Percentiles rank a stretch among this genome's conserved stretches.
These are phyloP conservation scores for Sonneratia alba DNA, from an alignment of 345 rosid species.

Conservation along the genomic window DNA sequence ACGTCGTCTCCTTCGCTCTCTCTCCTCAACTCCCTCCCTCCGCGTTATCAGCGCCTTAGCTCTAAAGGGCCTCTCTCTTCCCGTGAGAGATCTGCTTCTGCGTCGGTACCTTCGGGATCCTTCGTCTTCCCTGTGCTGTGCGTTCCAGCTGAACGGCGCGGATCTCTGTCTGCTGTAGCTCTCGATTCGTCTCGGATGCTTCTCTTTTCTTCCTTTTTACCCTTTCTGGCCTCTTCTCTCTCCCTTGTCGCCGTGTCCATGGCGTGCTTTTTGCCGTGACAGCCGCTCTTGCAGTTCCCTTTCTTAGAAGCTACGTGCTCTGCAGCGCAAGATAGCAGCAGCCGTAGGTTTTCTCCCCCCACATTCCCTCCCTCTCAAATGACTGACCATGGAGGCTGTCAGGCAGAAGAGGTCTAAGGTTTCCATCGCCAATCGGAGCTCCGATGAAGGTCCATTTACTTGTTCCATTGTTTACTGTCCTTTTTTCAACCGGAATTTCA, in stretches of 20 bases:
- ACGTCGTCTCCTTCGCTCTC: not conserved
- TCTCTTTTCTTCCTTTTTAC: conserved; percentile 2
- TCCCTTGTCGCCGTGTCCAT: not conserved
- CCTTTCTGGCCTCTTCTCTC: conserved; percentile 6
- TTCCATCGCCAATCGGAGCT: conserved; percentile 21
- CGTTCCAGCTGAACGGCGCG: not conserved
- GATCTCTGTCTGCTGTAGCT: not conserved
- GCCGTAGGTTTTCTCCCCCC: not conserved
- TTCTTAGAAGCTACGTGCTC: not conserved
- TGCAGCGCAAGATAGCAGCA: not conserved
- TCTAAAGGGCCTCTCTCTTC: not conserved
- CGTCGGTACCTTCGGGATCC: not conserved
- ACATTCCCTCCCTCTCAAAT: conserved; percentile 13
- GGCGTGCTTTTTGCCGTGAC: conserved; percentile 7
- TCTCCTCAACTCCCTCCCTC: not conserved
- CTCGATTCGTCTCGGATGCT: conserved; percentile 20
- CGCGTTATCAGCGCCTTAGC: not conserved
- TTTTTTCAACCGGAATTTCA: not conserved
- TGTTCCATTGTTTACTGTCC: not conserved
- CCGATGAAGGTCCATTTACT: conserved; percentile 8
- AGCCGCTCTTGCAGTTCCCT: not conserved
- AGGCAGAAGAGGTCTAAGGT: conserved; percentile 25
- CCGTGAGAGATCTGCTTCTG: not conserved
- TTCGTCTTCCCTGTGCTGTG: conserved; percentile 1
- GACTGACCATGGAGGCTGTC: conserved; percentile 44